Evolutionary conservation across 1,284 basidiomycete species (phyloP), one percentile per base, ranked within the genome.

Genomic region (Melampsora occidentalis): DNA sequence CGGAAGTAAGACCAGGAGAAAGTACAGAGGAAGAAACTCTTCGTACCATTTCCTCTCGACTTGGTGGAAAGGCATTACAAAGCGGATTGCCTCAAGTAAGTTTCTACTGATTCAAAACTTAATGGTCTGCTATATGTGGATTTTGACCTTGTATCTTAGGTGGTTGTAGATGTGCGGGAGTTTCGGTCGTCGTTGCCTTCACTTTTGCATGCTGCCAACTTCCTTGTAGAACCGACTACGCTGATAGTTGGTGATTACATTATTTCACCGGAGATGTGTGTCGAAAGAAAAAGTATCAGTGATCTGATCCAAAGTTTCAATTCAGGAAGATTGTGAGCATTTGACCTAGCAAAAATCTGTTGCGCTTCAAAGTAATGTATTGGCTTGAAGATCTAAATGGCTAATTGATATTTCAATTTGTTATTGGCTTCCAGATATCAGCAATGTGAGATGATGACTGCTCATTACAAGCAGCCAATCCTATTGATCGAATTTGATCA

Each of bases 401-500:
- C 16, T 16, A 57, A 57, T 57, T 46, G 42, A 49, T 72, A 77
- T 28, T 59, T 73, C 42, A 28, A 35, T 53, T 57, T 53, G n/a
- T 66, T 33, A 46, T 16, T 16, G 14, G 14, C 14, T 46, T 18
- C 46, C 31, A 76, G 73, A 77, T 97, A 97, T 82, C 93, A 94
- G 0, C 96, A 99, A 82, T 98, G 96, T 84, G 96, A 99, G 84
- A 83, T 93, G 22, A 98, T 99, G 96, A 94, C 91, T 0, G 90
- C 91, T 5, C 91, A 98, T 82, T 99, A 98, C 84, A 95, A 94
- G 84, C 90, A 91, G 61, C 94, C 95, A 0, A 88, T 99, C 71
- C 85, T 99, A 18, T 86, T 99, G n/a, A 97, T 99, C 81, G 96
- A 99, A 82, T 99, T 99, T 80, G 96, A 98, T 81, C 93, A 98